phyloP scores from a whole-genome alignment of 1,284 basidiomycete genomes.

The Malassezia yamatoensis region DNA sequence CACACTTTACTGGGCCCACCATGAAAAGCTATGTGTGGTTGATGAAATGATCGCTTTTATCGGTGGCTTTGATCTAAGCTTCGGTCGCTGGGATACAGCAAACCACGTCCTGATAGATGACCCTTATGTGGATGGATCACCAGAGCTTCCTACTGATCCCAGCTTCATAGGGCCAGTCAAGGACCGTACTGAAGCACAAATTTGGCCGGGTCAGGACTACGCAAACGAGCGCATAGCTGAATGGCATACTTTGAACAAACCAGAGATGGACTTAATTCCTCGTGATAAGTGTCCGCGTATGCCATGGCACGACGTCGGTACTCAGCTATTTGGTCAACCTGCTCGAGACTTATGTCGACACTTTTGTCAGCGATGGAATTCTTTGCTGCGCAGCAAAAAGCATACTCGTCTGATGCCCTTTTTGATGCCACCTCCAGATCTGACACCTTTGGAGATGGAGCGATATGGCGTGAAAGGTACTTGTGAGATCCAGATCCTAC shows the following conservation, averaged over 20 bases:
- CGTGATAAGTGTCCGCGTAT: slow-evolving; percentile 78
- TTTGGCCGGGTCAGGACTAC: slow-evolving; percentile 88
- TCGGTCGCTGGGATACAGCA: slow-evolving; percentile 63
- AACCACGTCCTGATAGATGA: slow-evolving; percentile 63
- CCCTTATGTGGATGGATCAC: slow-evolving; percentile 15
- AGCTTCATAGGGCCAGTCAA: slow-evolving; percentile 43
- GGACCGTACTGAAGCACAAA: slow-evolving; percentile 53
- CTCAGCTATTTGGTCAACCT: slow-evolving; percentile 93
- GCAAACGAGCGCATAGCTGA: slow-evolving; percentile 81
- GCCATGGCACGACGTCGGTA: slow-evolving; percentile 96
- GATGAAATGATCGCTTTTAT: slow-evolving; percentile 96
- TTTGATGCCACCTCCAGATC: slow-evolving; percentile 85
- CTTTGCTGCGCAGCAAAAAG: slow-evolving; percentile 53
- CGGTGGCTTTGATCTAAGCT: slow-evolving; percentile 84
- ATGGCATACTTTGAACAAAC: slow-evolving; percentile 78
- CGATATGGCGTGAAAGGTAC: slow-evolving; percentile 81
- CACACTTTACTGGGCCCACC: slow-evolving; percentile 88
- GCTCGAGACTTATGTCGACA: slow-evolving; percentile 88
- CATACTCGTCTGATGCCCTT: slow-evolving; percentile 87
- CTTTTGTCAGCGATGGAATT: slow-evolving; percentile 72
- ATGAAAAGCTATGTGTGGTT: slow-evolving; percentile 95
- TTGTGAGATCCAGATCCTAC: slow-evolving; percentile 92
- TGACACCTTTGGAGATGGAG: slow-evolving; percentile 68
- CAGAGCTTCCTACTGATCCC: slow-evolving; percentile 13
- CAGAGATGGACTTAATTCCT: slow-evolving; percentile 88